These are phyloP conservation scores for Orbilia ellipsospora DNA, from an alignment of 2,329 filamentous ascomycete species.

Conservation along the genomic window DNA sequence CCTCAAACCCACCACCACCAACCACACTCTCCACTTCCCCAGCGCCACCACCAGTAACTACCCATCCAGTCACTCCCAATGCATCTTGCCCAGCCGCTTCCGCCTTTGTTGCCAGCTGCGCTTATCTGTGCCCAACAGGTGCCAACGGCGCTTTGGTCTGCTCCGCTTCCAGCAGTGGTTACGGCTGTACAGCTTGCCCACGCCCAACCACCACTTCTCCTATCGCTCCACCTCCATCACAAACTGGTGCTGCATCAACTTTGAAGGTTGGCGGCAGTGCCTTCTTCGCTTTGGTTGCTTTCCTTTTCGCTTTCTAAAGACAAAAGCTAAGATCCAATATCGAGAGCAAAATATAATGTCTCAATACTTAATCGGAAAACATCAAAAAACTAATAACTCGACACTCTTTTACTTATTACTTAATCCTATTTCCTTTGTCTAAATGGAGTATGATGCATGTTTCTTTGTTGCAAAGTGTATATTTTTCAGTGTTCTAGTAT, in stretches of 20 bases:
- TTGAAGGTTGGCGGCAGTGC: slow-evolving; percentile 1
- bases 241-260: background rate
- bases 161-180: background rate
- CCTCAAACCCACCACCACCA: slow-evolving; percentile 7
- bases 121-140: background rate
- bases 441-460: background rate
- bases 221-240: background rate
- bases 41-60: background rate
- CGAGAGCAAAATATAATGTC: background rate
- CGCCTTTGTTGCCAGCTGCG: background rate
- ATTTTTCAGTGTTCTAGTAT: background rate
- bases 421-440: background rate
- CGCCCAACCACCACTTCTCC: background rate
- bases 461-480: background rate
- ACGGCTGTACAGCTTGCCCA: background rate
- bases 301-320: slow-evolving; percentile 7
- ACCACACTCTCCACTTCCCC: background rate
- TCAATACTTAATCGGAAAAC: background rate
- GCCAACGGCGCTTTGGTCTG: background rate
- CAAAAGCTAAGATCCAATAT: background rate
- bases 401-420: background rate
- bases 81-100: slow-evolving; percentile 1
- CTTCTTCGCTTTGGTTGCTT: slow-evolving; percentile 8
- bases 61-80: background rate
- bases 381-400: background rate